Base-by-base conservation (phyloP, 208 protist genomes). In the Wallacemonas collosoma region DNA sequence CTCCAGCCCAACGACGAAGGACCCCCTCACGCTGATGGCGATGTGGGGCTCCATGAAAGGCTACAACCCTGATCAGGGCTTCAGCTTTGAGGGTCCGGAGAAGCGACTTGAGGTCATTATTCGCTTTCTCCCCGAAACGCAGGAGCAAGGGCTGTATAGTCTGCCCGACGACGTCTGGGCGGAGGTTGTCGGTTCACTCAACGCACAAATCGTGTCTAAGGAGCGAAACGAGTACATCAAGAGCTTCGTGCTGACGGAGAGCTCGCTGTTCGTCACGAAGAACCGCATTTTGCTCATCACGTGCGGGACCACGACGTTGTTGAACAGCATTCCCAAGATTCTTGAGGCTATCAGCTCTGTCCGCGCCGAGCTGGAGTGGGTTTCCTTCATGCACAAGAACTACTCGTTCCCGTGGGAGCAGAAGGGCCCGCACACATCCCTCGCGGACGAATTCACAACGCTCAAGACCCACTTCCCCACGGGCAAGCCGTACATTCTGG, bases 311-410 rank as follows among this genome's bases (percentile, higher is more conserved):
- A 98, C 95, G 2, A 97, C 93, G 7, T 77, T 98, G 67, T 83
- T 98, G 40, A 88, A 98, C 73, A 89, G 85, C 58, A 80, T 98
- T 4, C 92, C 90, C 1, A 67, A 75, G 14, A 88, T 98, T 60
- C 73, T 96, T 7, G 78, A 94, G 76, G 85, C 83, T 12, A 87
- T 96, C 62, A 93, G 85, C 76, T 77, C 77, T 17, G 86, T 95
- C 26, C 83, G 88, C 3, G 86, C 76, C 1, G 93, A 97, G 77
- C 68, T 93, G 54, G 91, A 96, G 73, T 97, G 90, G 87, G 84
- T 90, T 39, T 95, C 90, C 40, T 98, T 94, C 71, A 95, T 93
- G 85, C 88, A 96, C 79, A 98, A 98, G 75, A 98, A 98, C 77
- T 98, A 95, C 80, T 91, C 85, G 14, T 97, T 94, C 55, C 95